Conservation (phyloP, 495 filamentous ascomycete species). For the Neurospora discreta region DNA sequence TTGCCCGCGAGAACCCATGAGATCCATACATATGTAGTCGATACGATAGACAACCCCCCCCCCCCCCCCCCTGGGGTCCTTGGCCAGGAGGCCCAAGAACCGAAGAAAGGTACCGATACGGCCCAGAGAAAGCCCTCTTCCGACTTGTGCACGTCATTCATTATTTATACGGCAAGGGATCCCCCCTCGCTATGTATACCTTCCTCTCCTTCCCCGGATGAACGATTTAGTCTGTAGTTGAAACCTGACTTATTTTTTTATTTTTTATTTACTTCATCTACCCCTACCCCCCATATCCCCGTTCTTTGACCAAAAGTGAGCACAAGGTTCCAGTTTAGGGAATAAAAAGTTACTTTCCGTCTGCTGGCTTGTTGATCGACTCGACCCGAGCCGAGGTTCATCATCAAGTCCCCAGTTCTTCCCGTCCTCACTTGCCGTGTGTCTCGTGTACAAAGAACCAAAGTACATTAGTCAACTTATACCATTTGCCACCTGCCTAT, state of each 20-base stretch:
- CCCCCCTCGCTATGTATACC: neutral
- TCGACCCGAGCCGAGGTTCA: constrained; percentile 1
- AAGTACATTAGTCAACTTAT: neutral
- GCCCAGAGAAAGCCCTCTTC: neutral
- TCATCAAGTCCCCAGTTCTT: neutral
- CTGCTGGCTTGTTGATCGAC: neutral
- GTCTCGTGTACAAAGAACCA: neutral
- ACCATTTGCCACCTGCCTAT: neutral
- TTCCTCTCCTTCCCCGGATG: neutral
- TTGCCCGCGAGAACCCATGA: neutral
- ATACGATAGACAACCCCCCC: neutral
- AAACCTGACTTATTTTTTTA: neutral
- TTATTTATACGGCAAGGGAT: neutral
- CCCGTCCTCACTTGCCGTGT: neutral
- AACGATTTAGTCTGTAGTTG: neutral
- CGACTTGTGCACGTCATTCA: neutral
- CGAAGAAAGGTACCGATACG: neutral
- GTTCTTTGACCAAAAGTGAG: neutral
- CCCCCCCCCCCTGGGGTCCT: neutral
- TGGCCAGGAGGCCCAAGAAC: neutral
- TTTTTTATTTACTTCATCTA: neutral
- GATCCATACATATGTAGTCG: neutral
- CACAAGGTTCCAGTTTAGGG: neutral
- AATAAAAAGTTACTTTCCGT: neutral
- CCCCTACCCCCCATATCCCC: neutral